Percentiles rank a stretch among this genome's conserved stretches.
phyloP scores from a whole-genome alignment of 306 rosid genomes.

The Argentina anserina region DNA sequence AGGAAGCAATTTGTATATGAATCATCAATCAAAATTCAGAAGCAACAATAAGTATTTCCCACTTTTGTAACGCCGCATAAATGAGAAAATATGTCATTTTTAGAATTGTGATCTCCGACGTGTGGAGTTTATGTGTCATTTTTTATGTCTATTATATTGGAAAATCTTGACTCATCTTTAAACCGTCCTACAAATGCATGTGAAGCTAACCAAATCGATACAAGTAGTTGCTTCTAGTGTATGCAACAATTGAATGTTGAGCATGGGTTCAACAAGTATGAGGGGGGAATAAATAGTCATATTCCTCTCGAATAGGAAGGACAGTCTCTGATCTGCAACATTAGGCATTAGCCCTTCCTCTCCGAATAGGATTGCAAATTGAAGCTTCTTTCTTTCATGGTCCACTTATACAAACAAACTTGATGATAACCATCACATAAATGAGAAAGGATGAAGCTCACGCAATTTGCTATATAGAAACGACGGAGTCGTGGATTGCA shows the following conservation, averaged over 20 bases:
- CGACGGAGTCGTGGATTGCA: constrained; percentile 15
- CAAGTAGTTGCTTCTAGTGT: not conserved
- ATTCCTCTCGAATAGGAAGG: not conserved
- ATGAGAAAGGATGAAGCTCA: not conserved
- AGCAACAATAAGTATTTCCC: too few species aligned
- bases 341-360: too few species aligned
- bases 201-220: not conserved
- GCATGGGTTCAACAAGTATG: not conserved
- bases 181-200: not conserved
- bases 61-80: too few species aligned
- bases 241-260: not conserved
- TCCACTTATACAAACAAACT: not conserved
- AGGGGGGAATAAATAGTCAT: not conserved
- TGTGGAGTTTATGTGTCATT: too few species aligned
- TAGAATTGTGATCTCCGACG: too few species aligned
- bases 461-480: constrained; percentile 6
- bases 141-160: too few species aligned
- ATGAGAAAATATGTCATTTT: too few species aligned
- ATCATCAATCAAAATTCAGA: too few species aligned
- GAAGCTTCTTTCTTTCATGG: not conserved
- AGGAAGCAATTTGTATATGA: too few species aligned
- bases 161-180: too few species aligned
- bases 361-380: not conserved
- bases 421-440: not conserved
- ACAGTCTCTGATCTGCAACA: not conserved